Evolutionary conservation across 352 stramenopile genomes (phyloP).

Genomic region (Elongisporangium anandrum): DNA sequence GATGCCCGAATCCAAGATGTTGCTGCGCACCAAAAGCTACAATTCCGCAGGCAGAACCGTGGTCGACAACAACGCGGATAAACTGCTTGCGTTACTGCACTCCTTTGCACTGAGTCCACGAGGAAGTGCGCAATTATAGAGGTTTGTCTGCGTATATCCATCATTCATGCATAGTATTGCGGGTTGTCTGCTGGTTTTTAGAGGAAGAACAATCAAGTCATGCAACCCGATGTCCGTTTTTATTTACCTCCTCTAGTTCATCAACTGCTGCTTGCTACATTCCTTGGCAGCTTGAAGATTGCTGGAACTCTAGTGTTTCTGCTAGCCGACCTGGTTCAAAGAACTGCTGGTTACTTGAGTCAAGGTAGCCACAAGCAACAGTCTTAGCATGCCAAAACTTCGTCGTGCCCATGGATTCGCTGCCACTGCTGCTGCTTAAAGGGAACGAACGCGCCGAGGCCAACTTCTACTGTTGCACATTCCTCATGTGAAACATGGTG

Average conservation of each 20-base stretch:
- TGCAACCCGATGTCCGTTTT: neutral
- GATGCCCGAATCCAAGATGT: constrained; percentile 43
- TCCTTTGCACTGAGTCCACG: constrained; percentile 24
- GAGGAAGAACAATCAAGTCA: neutral
- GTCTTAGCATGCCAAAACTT: no score
- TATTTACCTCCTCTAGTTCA: no score
- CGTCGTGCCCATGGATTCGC: no score
- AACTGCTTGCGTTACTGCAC: constrained; percentile 46
- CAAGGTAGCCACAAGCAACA: no score
- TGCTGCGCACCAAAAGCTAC: constrained; percentile 71
- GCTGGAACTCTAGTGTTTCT: no score
- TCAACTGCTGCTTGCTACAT: no score
- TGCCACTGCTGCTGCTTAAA: no score
- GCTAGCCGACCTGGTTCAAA: no score
- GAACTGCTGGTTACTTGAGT: no score
- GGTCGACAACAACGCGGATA: constrained; percentile 35
- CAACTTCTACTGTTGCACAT: no score
- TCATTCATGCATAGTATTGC: neutral
- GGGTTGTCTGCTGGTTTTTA: neutral
- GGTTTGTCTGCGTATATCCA: neutral
- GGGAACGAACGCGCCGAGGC: no score
- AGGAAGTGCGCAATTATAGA: neutral
- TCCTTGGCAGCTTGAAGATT: neutral
- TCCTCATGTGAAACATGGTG: no score
- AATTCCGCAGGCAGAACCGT: constrained; percentile 29